A percentile compares a stretch with the other conserved stretches of the same genome.
Conservation (phyloP, 2,329 filamentous ascomycete genomes). For the Aspergillus niger region DNA sequence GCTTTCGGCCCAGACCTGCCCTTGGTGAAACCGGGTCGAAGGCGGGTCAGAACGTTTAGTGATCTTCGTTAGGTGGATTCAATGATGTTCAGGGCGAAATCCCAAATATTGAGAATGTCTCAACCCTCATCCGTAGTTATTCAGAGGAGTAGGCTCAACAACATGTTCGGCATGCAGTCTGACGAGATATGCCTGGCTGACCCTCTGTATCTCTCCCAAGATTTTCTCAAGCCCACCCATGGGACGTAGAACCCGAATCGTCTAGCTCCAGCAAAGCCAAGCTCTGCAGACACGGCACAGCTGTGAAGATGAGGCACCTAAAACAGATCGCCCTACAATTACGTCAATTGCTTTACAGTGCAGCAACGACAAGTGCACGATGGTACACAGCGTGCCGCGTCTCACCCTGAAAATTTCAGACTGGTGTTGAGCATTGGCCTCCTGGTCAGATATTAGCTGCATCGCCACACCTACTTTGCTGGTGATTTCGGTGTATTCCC, state of each 20-base stretch:
- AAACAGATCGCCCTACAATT: neutral
- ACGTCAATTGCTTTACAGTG: neutral
- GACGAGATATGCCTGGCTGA: neutral
- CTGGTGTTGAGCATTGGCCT: slow-evolving; percentile 2
- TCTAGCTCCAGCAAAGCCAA: too few species aligned
- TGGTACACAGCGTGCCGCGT: neutral
- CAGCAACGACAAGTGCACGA: neutral
- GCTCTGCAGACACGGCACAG: too few species aligned
- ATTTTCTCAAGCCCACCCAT: neutral
- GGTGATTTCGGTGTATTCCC: slow-evolving; percentile 3
- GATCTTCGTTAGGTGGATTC: neutral
- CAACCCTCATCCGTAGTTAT: neutral
- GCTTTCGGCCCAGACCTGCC: neutral
- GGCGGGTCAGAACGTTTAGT: neutral
- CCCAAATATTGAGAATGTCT: neutral
- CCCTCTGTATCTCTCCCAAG: neutral
- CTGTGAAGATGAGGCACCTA: too few species aligned
- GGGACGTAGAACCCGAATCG: neutral
- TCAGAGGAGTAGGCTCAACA: neutral
- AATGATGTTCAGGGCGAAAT: neutral
- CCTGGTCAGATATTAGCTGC: neutral
- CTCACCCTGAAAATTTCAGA: neutral
- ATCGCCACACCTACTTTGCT: neutral
- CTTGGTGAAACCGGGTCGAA: neutral
- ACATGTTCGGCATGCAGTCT: neutral